Evolutionary conservation across 2,329 filamentous ascomycete species (phyloP), one percentile per base, ranked within the genome.

Genomic region (Xylaria sp.): DNA sequence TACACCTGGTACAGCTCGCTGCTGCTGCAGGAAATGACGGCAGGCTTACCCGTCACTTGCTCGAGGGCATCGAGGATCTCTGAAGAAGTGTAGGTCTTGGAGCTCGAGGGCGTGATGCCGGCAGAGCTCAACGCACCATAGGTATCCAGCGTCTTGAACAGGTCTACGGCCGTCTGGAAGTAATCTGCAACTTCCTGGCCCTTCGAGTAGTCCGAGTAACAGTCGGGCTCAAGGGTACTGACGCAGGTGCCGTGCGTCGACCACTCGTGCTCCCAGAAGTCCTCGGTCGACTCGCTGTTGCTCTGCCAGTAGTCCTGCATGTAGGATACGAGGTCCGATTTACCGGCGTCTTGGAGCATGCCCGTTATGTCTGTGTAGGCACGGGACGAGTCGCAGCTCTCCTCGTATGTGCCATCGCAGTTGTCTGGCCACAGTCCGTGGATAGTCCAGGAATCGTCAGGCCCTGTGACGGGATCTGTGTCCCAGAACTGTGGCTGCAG

Each of bases 401-500:
- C 82, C 60, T 92, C 88, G 77, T 89, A 94, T 8, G 87, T 88
- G 69, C 91, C 91, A 71, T 92, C 89, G 75, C 92, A 94, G 74
- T 89, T 85, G 75, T 90, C 88, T 0, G 89, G 89, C 87, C 81
- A 92, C 9, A 94, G 83, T 1, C 91, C 91, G 76, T 94, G 92
- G 50, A 93, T 86, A 1, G 91, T 93, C 91, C 91, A 94, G 6
- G 88, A 90, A 76, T 93, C 87, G 59, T 80, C 80, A 1, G 92
- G 91, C 0, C 92, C 91, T 3, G 88, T 86, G 1, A 85, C 82
- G 1, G 91, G 91, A 67, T 86, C 78, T 0, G 88, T 87, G 76
- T 94, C 91, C 92, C 92, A 94, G 81, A 94, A 94, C 75, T 94
- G 92, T 1, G 92, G 94, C 79, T 89, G 88, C 4, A 94, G 84